Evolutionary conservation across 2,329 filamentous ascomycete genomes (phyloP), one percentile per base, ranked within the genome.

Genomic region (Ophiognomonia clavigignenti-juglandacearum): DNA sequence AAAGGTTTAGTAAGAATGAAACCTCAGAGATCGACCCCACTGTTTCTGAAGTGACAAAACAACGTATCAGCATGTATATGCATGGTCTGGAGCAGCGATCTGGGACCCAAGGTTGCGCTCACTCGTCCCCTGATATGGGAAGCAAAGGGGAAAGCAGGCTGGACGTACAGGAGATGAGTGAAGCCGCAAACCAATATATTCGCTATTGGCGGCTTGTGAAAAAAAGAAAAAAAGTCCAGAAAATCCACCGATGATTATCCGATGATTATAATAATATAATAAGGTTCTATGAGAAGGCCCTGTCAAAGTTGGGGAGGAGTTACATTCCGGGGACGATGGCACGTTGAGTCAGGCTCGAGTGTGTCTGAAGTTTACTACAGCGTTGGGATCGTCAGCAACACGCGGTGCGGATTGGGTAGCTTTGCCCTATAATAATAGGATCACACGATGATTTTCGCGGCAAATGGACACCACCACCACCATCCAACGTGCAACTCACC

Each of bases 371-470:
- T 6, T 13, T 10, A 6, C 8, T 14, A 32, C 9, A 16, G 31
- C 14, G 31, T 16, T 34, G 14, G 16, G 16, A n/a, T 14, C 31
- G 18, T 34, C 14, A n/a, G 31, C 3, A 7, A n/a, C n/a, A n/a
- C 8, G 31, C 9, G 4, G 4, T 4, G 31, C 31, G n/a, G 31
- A 14, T 4, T 5, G 4, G 18, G 31, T n/a, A n/a, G 31, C n/a
- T 10, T 9, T 42, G 35, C 48, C 47, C 48, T 50, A 39, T 37
- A 23, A 43, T 47, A 20, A 42, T n/a, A 34, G 16, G 39, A 34
- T 16, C 31, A 16, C n/a, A 9, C n/a, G n/a, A n/a, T 4, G 31
- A 34, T 34, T 16, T 34, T 34, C 13, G 14, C 31, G 31, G 14
- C 5, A 29, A 19, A n/a, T 16, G 26, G n/a, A 32, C 11, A 41